Evolutionary conservation across 768 basidiomycete species (phyloP).

Genomic region (Lactarius evosmus): DNA sequence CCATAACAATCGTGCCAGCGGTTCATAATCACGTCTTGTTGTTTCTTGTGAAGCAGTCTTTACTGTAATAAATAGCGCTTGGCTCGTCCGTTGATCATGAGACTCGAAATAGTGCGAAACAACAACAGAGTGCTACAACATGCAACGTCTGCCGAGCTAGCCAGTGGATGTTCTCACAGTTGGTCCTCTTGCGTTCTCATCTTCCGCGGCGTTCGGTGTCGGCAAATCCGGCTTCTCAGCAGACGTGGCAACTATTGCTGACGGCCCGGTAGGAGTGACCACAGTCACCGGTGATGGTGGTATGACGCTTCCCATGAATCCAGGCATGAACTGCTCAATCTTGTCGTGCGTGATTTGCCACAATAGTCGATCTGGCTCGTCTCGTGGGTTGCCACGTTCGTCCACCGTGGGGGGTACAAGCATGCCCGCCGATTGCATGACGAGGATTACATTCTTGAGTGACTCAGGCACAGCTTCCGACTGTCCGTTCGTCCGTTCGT

Average conservation of each 20-base stretch:
- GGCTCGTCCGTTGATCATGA: background rate
- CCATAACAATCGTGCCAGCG: background rate
- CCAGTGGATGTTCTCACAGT: background rate
- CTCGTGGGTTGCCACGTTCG: slow-evolving; percentile 44
- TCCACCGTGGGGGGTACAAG: slow-evolving; percentile 62
- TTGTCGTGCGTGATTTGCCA: slow-evolving; percentile 86
- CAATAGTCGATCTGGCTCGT: slow-evolving; percentile 61
- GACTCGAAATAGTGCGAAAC: background rate
- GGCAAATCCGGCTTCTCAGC: background rate
- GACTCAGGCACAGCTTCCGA: slow-evolving; percentile 95
- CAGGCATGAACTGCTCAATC: slow-evolving; percentile 88
- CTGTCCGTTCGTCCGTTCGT: no score
- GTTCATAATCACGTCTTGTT: background rate
- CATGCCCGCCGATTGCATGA: slow-evolving; percentile 88
- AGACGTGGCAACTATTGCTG: background rate
- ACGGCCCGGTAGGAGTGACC: slow-evolving; percentile 11
- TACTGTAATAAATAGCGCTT: background rate
- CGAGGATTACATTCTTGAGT: slow-evolving; percentile 92
- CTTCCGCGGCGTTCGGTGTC: background rate
- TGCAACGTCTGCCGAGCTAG: background rate
- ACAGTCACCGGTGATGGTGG: slow-evolving; percentile 37
- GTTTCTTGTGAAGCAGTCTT: background rate
- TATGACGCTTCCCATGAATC: slow-evolving; percentile 76
- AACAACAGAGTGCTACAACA: background rate
- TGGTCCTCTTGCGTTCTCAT: background rate